Conservation (phyloP, 2,329 filamentous ascomycete species). For the Sporothrix variecibatus region DNA sequence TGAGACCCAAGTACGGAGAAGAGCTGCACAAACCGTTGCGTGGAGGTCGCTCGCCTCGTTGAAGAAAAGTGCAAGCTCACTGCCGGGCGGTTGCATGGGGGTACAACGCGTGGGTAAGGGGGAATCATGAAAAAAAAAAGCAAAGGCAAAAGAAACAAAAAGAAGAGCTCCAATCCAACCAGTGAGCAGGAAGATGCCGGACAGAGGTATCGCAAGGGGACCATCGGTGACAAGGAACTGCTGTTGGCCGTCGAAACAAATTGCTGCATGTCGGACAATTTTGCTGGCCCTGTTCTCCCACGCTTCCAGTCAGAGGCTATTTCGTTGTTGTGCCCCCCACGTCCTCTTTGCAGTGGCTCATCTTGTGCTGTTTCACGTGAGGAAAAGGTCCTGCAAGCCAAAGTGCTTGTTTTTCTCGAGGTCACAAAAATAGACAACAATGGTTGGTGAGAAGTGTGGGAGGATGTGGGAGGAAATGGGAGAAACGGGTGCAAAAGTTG, state of each 20-base stretch:
- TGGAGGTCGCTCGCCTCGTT: conserved; percentile 3
- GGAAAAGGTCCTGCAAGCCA: conserved; percentile 6
- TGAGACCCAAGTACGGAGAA: background rate
- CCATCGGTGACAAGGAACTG: background rate
- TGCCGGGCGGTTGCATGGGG: background rate
- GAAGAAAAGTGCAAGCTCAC: background rate
- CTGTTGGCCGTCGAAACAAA: background rate
- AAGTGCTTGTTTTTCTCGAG: background rate
- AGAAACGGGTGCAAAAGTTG: background rate
- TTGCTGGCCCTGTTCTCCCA: background rate
- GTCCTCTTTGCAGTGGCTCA: background rate
- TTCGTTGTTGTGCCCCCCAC: background rate
- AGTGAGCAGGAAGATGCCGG: background rate
- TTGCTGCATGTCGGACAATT: background rate
- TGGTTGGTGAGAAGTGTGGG: background rate
- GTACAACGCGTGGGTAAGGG: background rate
- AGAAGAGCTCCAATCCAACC: background rate
- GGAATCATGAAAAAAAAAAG: background rate
- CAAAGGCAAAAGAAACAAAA: background rate
- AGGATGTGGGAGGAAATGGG: background rate
- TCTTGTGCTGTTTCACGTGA: conserved; percentile 17
- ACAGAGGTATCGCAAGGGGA: background rate
- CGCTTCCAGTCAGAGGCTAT: background rate
- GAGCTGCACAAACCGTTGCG: conserved; percentile 7
- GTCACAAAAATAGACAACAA: background rate